Base-by-base conservation (phyloP, 139 green algal species). In the Auxenochlorella pyrenoidosa region DNA sequence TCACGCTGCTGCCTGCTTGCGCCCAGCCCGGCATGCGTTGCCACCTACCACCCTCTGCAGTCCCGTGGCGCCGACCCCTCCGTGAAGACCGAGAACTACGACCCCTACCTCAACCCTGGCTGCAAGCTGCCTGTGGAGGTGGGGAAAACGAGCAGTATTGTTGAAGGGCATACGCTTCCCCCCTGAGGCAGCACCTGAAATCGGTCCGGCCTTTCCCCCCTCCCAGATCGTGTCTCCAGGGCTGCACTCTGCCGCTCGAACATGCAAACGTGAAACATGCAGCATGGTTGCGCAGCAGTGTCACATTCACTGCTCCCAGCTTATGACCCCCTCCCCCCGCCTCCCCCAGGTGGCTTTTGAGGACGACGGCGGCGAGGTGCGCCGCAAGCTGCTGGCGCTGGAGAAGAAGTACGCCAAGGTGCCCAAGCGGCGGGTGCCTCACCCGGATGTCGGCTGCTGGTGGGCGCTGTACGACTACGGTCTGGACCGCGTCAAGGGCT, bases 401-500 rank as follows among this genome's bases (percentile, higher is more conserved):
- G 94, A 99, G 71, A 89, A 94, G 40, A 95, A 94, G 90, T 98
- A 98, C 86, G 89, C 88, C 1, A 34, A 36, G 2, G 89, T 95
- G 28, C 82, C 90, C 34, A 98, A 98, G 90, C 87, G 89, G 71
- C 65, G 75, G n/a, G 83, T 93, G 91, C 92, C 96, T 3, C 95
- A 98, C 88, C 87, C 92, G 41, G 92, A 98, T 82, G 91, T 98
- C 41, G 96, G 96, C 54, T 94, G 94, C 93, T 99, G 95, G 95
- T 97, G 94, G 94, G 90, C 95, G n/a, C 88, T 99, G 75, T 99
- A 99, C 79, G 97, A 99, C 91, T 98, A 98, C 87, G 96, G 97
- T 10, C 80, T 93, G 19, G 95, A 98, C 2, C 73, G 83, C 1
- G 89, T 99, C 19, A 93, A 91, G 75, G 82, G 30, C 18, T 99